These are phyloP conservation scores for Copromyces sp. DNA, from an alignment of 495 filamentous ascomycete genomes.

Conservation along the genomic window DNA sequence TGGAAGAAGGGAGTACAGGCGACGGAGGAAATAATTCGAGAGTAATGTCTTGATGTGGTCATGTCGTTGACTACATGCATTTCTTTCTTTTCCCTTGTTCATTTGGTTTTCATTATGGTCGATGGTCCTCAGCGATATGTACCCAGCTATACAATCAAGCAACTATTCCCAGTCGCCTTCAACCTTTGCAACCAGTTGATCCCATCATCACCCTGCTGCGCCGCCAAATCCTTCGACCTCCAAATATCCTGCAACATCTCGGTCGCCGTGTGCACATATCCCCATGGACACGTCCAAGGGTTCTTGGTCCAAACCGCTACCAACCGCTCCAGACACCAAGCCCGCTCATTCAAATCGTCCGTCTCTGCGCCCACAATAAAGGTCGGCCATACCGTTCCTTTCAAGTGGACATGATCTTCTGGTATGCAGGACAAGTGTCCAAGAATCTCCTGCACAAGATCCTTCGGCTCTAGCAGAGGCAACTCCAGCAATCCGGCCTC, in stretches of 20 bases:
- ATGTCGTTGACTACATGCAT: neutral
- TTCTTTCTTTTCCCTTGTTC: neutral
- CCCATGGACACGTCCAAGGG: constrained; percentile 33
- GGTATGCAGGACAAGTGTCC: constrained; percentile 33
- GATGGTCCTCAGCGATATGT: neutral
- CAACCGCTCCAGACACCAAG: constrained; percentile 30
- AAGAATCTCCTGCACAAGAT: constrained; percentile 34
- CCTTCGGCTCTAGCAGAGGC: constrained; percentile 19
- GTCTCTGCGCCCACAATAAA: constrained; percentile 46
- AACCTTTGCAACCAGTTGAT: constrained; percentile 30
- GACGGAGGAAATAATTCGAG: neutral
- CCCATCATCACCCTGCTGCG: neutral
- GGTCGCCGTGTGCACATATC: constrained; percentile 33
- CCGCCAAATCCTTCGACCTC: constrained; percentile 21
- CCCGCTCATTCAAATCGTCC: constrained; percentile 17
- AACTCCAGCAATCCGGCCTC: constrained; percentile 2
- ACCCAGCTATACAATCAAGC: constrained; percentile 27
- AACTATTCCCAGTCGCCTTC: constrained; percentile 24
- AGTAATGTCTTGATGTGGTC: neutral
- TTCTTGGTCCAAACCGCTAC: constrained; percentile 21
- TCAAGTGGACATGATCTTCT: constrained; percentile 38
- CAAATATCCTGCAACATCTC: constrained; percentile 32
- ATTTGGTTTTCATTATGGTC: neutral
- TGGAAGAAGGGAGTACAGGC: neutral
- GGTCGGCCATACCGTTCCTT: constrained; percentile 49